Percentiles rank a stretch among this genome's conserved stretches.
These are phyloP conservation scores for Panus rudis DNA, from an alignment of 768 basidiomycete genomes.

Conservation along the genomic window DNA sequence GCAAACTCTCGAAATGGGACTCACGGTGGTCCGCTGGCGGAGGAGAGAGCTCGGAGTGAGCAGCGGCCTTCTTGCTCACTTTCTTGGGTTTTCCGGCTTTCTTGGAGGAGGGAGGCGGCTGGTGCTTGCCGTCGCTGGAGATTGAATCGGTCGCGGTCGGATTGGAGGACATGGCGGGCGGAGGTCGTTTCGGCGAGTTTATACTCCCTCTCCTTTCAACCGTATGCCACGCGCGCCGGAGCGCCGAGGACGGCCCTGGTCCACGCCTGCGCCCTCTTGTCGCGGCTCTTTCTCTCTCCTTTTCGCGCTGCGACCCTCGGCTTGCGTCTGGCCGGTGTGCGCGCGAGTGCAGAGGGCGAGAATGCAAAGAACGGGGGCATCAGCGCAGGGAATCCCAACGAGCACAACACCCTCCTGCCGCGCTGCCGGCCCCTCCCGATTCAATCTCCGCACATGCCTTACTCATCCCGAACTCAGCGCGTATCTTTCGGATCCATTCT, in stretches of 20 bases:
- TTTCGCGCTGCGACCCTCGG: no score
- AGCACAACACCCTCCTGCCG: no score
- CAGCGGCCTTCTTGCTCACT: conserved; percentile 4
- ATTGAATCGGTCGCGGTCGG: conserved; percentile 12
- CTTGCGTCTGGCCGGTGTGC: no score
- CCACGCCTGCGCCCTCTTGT: no score
- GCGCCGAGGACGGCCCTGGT: no score
- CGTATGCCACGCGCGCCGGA: conserved; percentile 4
- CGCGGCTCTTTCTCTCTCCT: no score
- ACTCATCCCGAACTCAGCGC: neutral
- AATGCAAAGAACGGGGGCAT: no score
- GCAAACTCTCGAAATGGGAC: conserved; percentile 3
- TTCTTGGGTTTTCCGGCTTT: conserved; percentile 5
- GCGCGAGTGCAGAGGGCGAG: no score
- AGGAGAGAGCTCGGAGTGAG: conserved; percentile 6
- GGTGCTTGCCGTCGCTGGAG: conserved; percentile 4
- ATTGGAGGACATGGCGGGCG: conserved; percentile 8
- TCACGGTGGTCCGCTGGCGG: conserved; percentile 11
- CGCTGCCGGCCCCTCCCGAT: no score
- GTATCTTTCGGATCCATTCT: conserved; percentile 16
- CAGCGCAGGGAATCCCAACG: no score
- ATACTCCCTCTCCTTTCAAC: conserved; percentile 4
- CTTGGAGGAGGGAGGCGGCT: conserved; percentile 6
- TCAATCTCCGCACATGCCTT: neutral
- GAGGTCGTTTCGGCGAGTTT: conserved; percentile 4